A percentile compares a stretch with the other conserved stretches of the same genome.
Conservation (phyloP, 1,284 basidiomycete species). For the Wallemia ichthyophaga region DNA sequence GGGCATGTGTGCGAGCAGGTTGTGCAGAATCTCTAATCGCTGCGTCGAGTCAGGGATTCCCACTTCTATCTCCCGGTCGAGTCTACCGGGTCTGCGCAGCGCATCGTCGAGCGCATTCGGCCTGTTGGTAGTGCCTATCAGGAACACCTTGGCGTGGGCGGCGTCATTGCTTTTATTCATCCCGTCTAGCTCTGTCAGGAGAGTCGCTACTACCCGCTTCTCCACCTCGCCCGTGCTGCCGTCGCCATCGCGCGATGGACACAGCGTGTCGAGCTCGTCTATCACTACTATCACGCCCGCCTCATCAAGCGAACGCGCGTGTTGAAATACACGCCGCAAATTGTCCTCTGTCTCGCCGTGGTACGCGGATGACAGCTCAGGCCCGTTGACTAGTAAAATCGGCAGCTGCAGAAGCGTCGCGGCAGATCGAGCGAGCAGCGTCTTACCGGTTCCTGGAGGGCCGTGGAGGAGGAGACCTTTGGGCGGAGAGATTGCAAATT, state of each 20-base stretch:
- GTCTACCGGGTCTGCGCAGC: conserved; percentile 65
- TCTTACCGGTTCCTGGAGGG: conserved; percentile 81
- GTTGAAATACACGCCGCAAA: conserved; percentile 59
- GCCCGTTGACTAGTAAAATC: conserved; percentile 69
- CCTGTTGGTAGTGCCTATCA: conserved; percentile 88
- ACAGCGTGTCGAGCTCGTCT: conserved; percentile 87
- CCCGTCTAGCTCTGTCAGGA: conserved; percentile 83
- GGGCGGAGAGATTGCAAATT: conserved; percentile 70
- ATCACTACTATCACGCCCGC: conserved; percentile 51
- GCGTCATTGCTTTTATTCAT: conserved; percentile 34
- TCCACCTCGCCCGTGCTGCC: conserved; percentile 82
- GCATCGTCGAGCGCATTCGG: conserved; percentile 95
- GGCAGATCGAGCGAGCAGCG: conserved; percentile 65
- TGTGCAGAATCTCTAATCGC: conserved; percentile 48
- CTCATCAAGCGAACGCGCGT: conserved; percentile 42
- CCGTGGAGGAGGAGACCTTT: conserved; percentile 69
- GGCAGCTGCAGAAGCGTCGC: conserved; percentile 50
- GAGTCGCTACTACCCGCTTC: conserved; percentile 74
- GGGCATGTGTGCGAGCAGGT: conserved; percentile 51
- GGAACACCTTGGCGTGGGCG: conserved; percentile 35
- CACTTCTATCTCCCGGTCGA: conserved; percentile 92
- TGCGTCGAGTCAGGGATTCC: conserved; percentile 21
- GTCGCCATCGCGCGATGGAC: conserved; percentile 60
- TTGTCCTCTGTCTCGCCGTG: conserved; percentile 88
- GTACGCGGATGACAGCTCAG: conserved; percentile 74